Conservation (phyloP, 2,329 filamentous ascomycete genomes). For the Botrytis elliptica region DNA sequence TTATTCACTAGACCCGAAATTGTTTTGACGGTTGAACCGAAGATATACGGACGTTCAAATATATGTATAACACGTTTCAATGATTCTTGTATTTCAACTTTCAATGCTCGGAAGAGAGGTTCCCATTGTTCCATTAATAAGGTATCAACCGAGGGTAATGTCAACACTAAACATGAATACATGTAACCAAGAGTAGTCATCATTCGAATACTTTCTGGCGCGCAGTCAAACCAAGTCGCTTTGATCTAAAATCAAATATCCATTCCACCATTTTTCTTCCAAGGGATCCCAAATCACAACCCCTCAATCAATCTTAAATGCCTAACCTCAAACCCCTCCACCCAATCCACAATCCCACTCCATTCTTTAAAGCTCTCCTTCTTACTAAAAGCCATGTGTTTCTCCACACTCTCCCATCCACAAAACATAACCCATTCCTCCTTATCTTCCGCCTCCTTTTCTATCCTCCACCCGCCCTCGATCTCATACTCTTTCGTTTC, state of each 20-base stretch:
- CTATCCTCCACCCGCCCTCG: slow-evolving; percentile 27
- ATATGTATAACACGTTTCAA: neutral
- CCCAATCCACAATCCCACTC: slow-evolving; percentile 23
- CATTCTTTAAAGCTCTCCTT: slow-evolving; percentile 24
- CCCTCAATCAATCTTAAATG: slow-evolving; percentile 23
- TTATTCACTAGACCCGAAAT: neutral
- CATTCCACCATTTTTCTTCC: neutral
- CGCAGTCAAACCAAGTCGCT: neutral
- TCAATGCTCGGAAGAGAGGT: neutral
- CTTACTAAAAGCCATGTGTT: slow-evolving; percentile 24
- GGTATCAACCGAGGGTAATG: neutral
- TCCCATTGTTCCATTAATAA: neutral
- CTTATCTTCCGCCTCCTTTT: slow-evolving; percentile 26
- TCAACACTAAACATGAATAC: neutral
- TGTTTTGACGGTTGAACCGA: neutral
- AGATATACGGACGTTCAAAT: neutral
- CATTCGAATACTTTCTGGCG: neutral
- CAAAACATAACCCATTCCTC: slow-evolving; percentile 30
- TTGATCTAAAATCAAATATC: neutral
- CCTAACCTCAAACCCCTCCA: slow-evolving; percentile 26
- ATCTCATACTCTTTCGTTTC: slow-evolving; percentile 25
- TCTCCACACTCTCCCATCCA: slow-evolving; percentile 26
- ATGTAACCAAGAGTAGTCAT: neutral
- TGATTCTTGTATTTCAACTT: neutral
- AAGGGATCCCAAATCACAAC: neutral